Conservation (phyloP, 2,329 filamentous ascomycete genomes). For the Xylaria sp. region DNA sequence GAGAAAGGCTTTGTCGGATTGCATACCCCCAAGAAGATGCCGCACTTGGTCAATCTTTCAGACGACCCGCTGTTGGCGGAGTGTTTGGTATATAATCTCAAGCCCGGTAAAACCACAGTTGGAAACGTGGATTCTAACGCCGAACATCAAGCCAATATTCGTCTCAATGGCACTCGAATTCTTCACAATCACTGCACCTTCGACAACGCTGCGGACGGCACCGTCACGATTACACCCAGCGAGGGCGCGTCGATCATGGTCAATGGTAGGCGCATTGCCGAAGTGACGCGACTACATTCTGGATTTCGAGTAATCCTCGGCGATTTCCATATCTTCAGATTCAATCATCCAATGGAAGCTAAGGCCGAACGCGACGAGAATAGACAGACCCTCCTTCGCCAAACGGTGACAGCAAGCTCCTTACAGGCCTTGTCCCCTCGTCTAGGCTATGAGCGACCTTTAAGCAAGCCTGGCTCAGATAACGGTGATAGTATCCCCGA, state of each 20-base stretch:
- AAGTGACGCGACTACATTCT: slow-evolving; percentile 78
- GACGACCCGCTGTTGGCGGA: slow-evolving; percentile 89
- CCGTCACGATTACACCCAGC: slow-evolving; percentile 82
- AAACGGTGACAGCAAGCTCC: slow-evolving; percentile 65
- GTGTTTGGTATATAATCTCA: slow-evolving; percentile 96
- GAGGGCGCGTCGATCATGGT: slow-evolving; percentile 98
- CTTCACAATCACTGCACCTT: slow-evolving; percentile 89
- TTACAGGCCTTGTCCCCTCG: slow-evolving; percentile 50
- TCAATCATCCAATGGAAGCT: slow-evolving; percentile 96
- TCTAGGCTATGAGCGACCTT: slow-evolving; percentile 68
- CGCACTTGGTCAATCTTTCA: slow-evolving; percentile 96
- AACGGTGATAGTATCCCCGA: slow-evolving; percentile 71
- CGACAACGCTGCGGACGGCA: slow-evolving; percentile 79
- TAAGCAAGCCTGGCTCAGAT: slow-evolving; percentile 75
- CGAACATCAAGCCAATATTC: slow-evolving; percentile 73
- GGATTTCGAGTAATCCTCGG: slow-evolving; percentile 93
- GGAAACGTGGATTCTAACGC: slow-evolving; percentile 86
- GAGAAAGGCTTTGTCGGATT: slow-evolving; percentile 96
- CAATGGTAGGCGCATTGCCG: slow-evolving; percentile 84
- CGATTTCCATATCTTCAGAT: slow-evolving; percentile 97
- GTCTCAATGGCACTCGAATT: slow-evolving; percentile 89
- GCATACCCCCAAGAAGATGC: slow-evolving; percentile 98
- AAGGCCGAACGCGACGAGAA: slow-evolving; percentile 85
- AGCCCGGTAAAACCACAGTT: slow-evolving; percentile 88
- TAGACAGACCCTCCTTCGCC: slow-evolving; percentile 77